Conservation (phyloP, 352 stramenopile genomes). For the Phytophthora podocarpi region DNA sequence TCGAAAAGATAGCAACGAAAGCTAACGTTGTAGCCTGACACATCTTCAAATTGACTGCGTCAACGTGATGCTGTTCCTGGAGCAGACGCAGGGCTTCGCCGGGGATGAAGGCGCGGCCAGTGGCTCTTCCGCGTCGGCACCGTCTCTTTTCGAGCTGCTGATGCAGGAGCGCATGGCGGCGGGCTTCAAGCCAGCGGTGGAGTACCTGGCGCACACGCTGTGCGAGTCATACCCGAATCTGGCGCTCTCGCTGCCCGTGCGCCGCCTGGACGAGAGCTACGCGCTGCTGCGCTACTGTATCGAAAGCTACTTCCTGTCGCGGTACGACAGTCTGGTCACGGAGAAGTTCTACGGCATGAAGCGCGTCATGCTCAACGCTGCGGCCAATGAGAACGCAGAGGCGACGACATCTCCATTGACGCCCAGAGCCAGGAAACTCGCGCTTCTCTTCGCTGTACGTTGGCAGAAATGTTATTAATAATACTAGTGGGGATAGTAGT, state of each 20-base stretch:
- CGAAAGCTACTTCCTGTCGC: slow-evolving; percentile 76
- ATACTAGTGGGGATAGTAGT: too few species aligned
- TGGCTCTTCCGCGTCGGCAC: slow-evolving; percentile 19
- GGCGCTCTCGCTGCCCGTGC: slow-evolving; percentile 55
- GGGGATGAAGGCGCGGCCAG: slow-evolving; percentile 9
- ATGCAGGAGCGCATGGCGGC: slow-evolving; percentile 88
- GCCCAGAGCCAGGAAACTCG: slow-evolving; percentile 45
- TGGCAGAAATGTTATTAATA: too few species aligned
- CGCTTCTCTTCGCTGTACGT: slow-evolving; percentile 65
- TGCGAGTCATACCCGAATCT: slow-evolving; percentile 79
- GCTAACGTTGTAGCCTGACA: background rate
- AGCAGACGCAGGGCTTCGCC: slow-evolving; percentile 80
- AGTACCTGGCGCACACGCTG: slow-evolving; percentile 76
- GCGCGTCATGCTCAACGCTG: slow-evolving; percentile 54
- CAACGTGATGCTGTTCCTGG: slow-evolving; percentile 74
- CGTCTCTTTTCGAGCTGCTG: slow-evolving; percentile 86
- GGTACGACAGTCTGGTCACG: slow-evolving; percentile 77
- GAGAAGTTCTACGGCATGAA: slow-evolving; percentile 91
- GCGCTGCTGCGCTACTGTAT: slow-evolving; percentile 61
- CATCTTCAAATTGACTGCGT: slow-evolving; percentile 4
- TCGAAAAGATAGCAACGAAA: background rate
- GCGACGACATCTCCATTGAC: slow-evolving; percentile 48
- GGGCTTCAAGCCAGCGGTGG: slow-evolving; percentile 74
- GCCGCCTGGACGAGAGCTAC: slow-evolving; percentile 81
- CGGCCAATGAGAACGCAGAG: background rate